Evolutionary conservation across 441 rosid genomes (phyloP).

Genomic region (Pelargonium fulgidum): DNA sequence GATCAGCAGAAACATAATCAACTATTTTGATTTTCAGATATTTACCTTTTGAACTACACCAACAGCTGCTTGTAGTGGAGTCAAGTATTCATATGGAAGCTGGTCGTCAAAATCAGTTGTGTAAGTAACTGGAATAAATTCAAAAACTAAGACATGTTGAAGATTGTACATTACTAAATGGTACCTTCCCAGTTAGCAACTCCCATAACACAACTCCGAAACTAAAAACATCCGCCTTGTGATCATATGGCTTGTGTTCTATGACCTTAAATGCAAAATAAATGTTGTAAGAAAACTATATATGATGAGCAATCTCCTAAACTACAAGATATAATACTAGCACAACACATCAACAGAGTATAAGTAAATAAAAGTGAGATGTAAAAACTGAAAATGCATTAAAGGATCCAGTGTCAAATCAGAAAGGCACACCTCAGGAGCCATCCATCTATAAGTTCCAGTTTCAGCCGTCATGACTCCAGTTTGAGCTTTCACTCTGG

Average conservation of each 20-base stretch:
- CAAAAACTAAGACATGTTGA: not conserved
- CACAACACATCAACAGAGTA: too few species aligned
- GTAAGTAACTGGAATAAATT: not conserved
- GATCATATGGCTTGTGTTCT: constrained; percentile 65
- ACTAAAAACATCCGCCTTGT: constrained; percentile 60
- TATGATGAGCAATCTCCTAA: too few species aligned
- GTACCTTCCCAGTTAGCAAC: constrained; percentile 54
- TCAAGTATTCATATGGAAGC: constrained; percentile 58
- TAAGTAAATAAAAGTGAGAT: too few species aligned
- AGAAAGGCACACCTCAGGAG: constrained; percentile 72
- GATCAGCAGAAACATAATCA: not conserved
- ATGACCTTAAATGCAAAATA: constrained; percentile 43
- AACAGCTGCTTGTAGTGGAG: constrained; percentile 65
- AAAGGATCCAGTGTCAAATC: not conserved
- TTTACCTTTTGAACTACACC: constrained; percentile 64
- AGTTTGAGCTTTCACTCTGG: constrained; percentile 82
- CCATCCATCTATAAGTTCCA: constrained; percentile 99
- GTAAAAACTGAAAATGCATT: too few species aligned
- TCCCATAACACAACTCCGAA: constrained; percentile 60
- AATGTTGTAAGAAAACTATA: constrained; percentile 24
- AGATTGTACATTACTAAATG: not conserved
- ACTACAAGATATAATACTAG: too few species aligned
- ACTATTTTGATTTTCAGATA: not conserved
- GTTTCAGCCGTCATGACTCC: constrained; percentile 99
- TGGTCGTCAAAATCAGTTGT: constrained; percentile 26